These are phyloP conservation scores for Phylloporus arenicola DNA, from an alignment of 768 basidiomycete species.

Conservation along the genomic window DNA sequence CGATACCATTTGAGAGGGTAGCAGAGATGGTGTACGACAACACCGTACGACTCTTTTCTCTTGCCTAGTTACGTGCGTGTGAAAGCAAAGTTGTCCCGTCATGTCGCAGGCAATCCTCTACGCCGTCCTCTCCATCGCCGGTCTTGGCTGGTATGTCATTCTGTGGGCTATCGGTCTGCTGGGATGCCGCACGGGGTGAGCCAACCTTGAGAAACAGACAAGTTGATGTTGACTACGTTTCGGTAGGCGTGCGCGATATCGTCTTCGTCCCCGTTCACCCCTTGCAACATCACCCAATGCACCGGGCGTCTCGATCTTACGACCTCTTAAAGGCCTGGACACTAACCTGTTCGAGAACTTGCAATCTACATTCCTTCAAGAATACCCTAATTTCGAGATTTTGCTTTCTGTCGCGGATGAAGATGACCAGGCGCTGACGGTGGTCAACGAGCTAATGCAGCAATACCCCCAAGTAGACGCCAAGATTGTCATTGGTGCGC, in stretches of 20 bases:
- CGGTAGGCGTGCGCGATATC: constrained; percentile 70
- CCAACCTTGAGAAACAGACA: neutral
- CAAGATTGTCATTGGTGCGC: constrained; percentile 70
- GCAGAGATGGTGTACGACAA: constrained; percentile 58
- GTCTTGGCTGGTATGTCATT: constrained; percentile 54
- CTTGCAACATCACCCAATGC: constrained; percentile 47
- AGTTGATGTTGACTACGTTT: constrained; percentile 1
- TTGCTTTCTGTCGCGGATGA: constrained; percentile 88
- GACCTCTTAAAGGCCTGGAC: constrained; percentile 93
- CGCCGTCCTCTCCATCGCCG: constrained; percentile 32
- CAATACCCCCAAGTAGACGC: constrained; percentile 76
- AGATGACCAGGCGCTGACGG: constrained; percentile 78
- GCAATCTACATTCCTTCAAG: constrained; percentile 86
- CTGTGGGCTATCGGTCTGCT: constrained; percentile 64
- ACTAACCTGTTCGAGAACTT: constrained; percentile 94
- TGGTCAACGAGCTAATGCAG: constrained; percentile 70
- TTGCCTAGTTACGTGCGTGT: constrained; percentile 16
- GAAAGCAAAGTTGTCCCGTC: neutral
- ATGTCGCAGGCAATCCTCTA: constrained; percentile 15
- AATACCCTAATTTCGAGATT: constrained; percentile 89
- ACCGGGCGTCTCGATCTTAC: constrained; percentile 90
- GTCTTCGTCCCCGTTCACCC: constrained; percentile 58
- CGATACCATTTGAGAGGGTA: constrained; percentile 48
- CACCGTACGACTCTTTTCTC: constrained; percentile 52
- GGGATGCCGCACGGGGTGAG: constrained; percentile 69